Evolutionary conservation across 176 grass and related monocot genomes (phyloP).

Genomic region (Poa annua): DNA sequence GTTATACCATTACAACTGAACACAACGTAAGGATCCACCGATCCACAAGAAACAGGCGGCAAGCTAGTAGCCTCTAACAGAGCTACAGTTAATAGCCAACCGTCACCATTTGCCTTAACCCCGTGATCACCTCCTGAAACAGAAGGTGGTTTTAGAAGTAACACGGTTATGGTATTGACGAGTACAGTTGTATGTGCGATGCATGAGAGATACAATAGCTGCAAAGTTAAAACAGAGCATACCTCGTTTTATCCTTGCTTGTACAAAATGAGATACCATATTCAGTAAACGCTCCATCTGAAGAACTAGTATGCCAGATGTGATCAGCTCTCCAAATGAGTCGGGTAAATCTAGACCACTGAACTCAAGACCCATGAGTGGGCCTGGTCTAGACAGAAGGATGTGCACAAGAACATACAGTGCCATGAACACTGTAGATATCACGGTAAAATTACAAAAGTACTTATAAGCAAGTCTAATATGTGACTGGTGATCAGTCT

Average conservation of each 20-base stretch:
- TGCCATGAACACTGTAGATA: constrained; percentile 57
- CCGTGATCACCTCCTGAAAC: constrained; percentile 66
- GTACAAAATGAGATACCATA: constrained; percentile 81
- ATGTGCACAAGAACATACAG: constrained; percentile 80
- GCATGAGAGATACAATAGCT: not conserved
- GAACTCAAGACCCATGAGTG: constrained; percentile 69
- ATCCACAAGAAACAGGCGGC: constrained; percentile 60
- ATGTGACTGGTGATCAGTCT: constrained; percentile 58
- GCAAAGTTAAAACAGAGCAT: constrained; percentile 7
- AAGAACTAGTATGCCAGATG: constrained; percentile 67
- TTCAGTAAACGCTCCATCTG: constrained; percentile 60
- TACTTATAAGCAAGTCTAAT: constrained; percentile 66
- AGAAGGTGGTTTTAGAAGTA: constrained; percentile 5
- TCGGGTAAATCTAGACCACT: constrained; percentile 83
- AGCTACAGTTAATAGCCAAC: constrained; percentile 84
- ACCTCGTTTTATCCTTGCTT: constrained; percentile 80
- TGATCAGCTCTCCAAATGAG: constrained; percentile 75
- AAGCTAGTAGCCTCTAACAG: constrained; percentile 74
- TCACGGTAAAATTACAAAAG: constrained; percentile 77
- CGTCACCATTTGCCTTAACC: constrained; percentile 70
- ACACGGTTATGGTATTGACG: not conserved
- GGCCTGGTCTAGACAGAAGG: constrained; percentile 56
- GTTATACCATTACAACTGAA: constrained; percentile 82
- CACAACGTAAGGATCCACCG: constrained; percentile 80
- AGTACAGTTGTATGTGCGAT: not conserved